phyloP scores from a whole-genome alignment of 1,284 basidiomycete genomes.

The Amylostereum areolatum region DNA sequence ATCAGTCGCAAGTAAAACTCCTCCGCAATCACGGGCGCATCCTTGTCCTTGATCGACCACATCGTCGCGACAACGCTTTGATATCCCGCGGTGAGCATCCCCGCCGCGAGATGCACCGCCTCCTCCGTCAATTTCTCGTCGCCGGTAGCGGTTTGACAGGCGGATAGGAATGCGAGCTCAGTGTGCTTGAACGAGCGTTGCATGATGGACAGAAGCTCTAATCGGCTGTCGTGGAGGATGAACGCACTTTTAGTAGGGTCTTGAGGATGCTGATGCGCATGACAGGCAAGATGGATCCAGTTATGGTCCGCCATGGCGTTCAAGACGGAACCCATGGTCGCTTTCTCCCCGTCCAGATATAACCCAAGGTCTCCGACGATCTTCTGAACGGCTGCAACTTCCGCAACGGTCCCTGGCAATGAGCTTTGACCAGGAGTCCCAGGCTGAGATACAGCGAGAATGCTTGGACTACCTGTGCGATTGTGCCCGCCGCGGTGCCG shows the following conservation, averaged over 20 bases:
- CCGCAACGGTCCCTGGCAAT: not conserved
- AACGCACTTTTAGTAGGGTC: constrained; percentile 1
- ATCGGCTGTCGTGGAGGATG: not conserved
- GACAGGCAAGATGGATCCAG: constrained; percentile 1
- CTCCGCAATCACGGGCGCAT: constrained; percentile 3
- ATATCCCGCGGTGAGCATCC: constrained; percentile 18
- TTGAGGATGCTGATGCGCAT: not conserved
- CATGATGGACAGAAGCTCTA: constrained; percentile 1
- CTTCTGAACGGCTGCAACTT: not conserved
- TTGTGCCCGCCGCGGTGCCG: too few species aligned
- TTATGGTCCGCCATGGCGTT: not conserved
- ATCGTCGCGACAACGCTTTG: constrained; percentile 17
- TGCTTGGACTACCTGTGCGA: too few species aligned
- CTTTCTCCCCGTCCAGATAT: constrained; percentile 7
- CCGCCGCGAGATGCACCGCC: constrained; percentile 19
- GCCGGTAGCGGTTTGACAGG: constrained; percentile 21
- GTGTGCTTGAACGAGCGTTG: not conserved
- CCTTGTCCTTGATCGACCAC: constrained; percentile 17
- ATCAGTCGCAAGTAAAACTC: not conserved
- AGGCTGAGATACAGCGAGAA: constrained; percentile 1
- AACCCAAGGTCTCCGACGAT: constrained; percentile 1
- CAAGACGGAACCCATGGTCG: not conserved
- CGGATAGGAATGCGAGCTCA: constrained; percentile 4
- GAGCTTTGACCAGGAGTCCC: not conserved
- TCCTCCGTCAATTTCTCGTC: constrained; percentile 16